Evolutionary conservation across 257 asterid genomes (phyloP), one percentile per base, ranked within the genome.

Genomic region (Haberlea rhodopensis): DNA sequence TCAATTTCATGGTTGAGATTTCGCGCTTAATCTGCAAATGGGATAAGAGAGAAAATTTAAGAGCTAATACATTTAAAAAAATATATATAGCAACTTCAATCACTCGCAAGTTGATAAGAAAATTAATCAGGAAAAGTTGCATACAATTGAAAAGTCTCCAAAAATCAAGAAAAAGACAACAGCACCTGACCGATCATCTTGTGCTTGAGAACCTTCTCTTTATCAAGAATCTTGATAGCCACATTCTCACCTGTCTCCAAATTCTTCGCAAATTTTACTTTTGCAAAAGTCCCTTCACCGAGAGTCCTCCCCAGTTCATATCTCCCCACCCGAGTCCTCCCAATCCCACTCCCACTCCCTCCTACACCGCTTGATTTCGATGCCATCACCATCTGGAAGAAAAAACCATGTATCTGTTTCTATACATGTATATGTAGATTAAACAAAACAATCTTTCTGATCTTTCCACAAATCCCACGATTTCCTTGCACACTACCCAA

Each of bases 181-280:
- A 53, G 37, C 64, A 90, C 96, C 98, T 91, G 98, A 19, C 78
- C 85, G 60, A 87, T 82, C 98, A 91, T 91, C 87, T 87, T 89
- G 78, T 89, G 96, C 73, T 82, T 87, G 66, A 91, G 88, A 66
- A 91, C 78, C 82, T 89, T 91, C 64, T 91, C 98, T 70, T 89
- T 91, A 32, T 88, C 96, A 71, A 91, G 94, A 79, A 91, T 87
- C 95, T 91, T 91, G 77, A 91, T 85, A 16, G 98, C 98, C 46
- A 91, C 95, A 73, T 79, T 79, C 73, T 88, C 95, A 60, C 78
- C 87, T 0, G 95, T 88, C 60, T 85, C 90, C 54, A 78, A 46
- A 71, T 91, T 91, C 77, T 80, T 91, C 1, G 98, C 98, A 69
- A 91, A 91, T 79, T 91, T 91, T 65, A 91, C 96, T 71, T 91